Percentiles rank a stretch among this genome's conserved stretches.
These are phyloP conservation scores for Setaria italica DNA, from an alignment of 202 grass and related monocot genomes.

Conservation along the genomic window DNA sequence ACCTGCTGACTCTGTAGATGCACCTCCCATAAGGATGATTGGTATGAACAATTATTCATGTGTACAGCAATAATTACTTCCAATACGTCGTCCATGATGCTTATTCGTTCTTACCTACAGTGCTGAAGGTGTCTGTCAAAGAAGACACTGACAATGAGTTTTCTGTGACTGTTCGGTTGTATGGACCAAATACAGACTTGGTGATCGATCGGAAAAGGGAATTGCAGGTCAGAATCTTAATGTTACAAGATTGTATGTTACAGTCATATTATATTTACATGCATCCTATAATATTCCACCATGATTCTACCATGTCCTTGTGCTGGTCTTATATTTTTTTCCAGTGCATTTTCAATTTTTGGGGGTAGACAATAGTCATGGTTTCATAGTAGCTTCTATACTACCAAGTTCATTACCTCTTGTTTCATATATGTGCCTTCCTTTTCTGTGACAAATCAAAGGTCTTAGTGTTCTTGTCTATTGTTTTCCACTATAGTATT, in stretches of 20 bases:
- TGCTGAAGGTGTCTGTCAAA: conserved; percentile 84
- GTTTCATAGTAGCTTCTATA: conserved; percentile 1
- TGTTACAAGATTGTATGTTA: conserved; percentile 14
- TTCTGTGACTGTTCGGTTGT: conserved; percentile 83
- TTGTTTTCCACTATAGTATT: neutral
- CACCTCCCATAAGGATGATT: neutral
- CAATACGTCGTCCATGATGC: conserved; percentile 28
- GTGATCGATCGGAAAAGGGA: conserved; percentile 98
- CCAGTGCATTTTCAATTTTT: neutral
- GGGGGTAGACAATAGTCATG: neutral
- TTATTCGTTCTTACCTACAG: conserved; percentile 54
- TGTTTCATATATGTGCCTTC: conserved; percentile 5
- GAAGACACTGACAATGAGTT: conserved; percentile 49
- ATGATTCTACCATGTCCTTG: conserved; percentile 17
- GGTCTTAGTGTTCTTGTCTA: neutral
- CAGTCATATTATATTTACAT: conserved; percentile 1
- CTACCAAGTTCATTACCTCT: neutral
- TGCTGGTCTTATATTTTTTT: neutral
- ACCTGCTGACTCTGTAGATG: neutral
- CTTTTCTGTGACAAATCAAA: neutral
- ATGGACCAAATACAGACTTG: conserved; percentile 93
- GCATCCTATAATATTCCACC: conserved; percentile 4
- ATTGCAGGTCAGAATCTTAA: conserved; percentile 60
- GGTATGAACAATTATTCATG: conserved; percentile 1
- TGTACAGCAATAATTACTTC: neutral